phyloP scores from a whole-genome alignment of 768 basidiomycete species.

The Leccinellum luteum region DNA sequence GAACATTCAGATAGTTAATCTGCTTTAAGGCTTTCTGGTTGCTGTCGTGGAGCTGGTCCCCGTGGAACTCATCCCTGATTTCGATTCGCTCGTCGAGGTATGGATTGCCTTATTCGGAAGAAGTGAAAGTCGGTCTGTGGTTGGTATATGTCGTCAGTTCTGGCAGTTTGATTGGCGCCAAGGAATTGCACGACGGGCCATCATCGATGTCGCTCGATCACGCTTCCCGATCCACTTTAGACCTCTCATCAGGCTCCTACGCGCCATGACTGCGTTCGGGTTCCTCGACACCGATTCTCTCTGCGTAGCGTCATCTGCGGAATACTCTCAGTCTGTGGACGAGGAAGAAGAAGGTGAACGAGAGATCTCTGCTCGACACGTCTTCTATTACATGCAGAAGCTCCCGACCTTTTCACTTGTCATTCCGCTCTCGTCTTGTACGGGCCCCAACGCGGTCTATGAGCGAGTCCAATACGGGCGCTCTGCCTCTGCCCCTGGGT shows the following conservation, averaged over 20 bases:
- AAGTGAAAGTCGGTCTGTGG: slow-evolving; percentile 58
- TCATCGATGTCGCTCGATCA: slow-evolving; percentile 78
- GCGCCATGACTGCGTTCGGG: slow-evolving; percentile 73
- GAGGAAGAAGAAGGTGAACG: slow-evolving; percentile 45
- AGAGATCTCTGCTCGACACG: slow-evolving; percentile 60
- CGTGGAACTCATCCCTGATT: slow-evolving; percentile 75
- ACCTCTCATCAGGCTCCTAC: slow-evolving; percentile 67
- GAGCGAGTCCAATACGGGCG: slow-evolving; percentile 63
- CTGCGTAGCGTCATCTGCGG: slow-evolving; percentile 42
- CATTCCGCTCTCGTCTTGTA: slow-evolving; percentile 58
- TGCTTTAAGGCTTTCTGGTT: slow-evolving; percentile 64
- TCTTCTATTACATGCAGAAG: slow-evolving; percentile 72
- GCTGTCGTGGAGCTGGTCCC: slow-evolving; percentile 71
- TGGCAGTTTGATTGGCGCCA: slow-evolving; percentile 78
- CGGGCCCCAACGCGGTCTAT: slow-evolving; percentile 68
- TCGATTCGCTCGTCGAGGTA: slow-evolving; percentile 65
- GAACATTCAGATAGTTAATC: slow-evolving; percentile 1
- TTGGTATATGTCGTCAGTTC: slow-evolving; percentile 73
- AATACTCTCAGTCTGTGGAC: slow-evolving; percentile 41
- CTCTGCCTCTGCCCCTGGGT: slow-evolving; percentile 43
- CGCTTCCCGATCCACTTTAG: slow-evolving; percentile 80
- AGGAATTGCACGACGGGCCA: slow-evolving; percentile 66
- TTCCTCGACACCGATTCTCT: slow-evolving; percentile 74
- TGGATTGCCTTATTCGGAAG: slow-evolving; percentile 81
- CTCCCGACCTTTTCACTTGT: slow-evolving; percentile 76